Evolutionary conservation across 2,329 filamentous ascomycete genomes (phyloP), one percentile per base, ranked within the genome.

Genomic region (Neofusicoccum umdonicola): DNA sequence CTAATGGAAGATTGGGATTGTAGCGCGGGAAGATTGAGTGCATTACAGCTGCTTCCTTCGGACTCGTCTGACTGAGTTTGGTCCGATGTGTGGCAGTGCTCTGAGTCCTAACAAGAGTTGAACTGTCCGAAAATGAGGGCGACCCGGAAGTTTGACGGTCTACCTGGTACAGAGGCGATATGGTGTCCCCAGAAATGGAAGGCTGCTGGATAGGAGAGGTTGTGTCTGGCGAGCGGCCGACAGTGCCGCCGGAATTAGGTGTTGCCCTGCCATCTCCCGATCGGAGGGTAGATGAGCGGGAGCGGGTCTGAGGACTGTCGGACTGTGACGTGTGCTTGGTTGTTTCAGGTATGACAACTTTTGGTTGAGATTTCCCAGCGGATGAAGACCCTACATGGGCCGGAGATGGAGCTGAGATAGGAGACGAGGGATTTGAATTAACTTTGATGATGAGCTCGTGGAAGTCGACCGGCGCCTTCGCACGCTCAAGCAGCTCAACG

Each of bases 1-100:
- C 82, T 3, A 92, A 82, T 4, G 89, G 82, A 27, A 91, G 73
- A 1, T 83, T 84, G 3, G 87, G 88, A 71, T 93, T 88, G 72
- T 92, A 93, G 35, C 85, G 83, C 7, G 90, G 90, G 70, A 93
- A 93, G 70, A 93, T 92, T 27, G 90, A 93, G 37, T 85, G 84
- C 70, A 90, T 83, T 0, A 83, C 47, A 47, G 63, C 45, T 11
- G n/a, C 27, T 17, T 54, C 61, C 37, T 54, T 52, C 8, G 63
- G 63, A 48, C 63, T 65, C 13, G 37, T 52, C 19, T 65, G 45
- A 34, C 45, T 57, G 17, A 63, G 15, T 7, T 60, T 60, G 7
- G 61, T 44, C 13, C 39, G 39, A 17, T 54, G 50, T 3, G 61
- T 63, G n/a, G 65, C 60, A n/a, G 70, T 69, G 45, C 75, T 78